Percentiles rank a stretch among this genome's conserved stretches.
Conservation (phyloP, 108 stramenopile genomes). For the Fistulifera pelliculosa region DNA sequence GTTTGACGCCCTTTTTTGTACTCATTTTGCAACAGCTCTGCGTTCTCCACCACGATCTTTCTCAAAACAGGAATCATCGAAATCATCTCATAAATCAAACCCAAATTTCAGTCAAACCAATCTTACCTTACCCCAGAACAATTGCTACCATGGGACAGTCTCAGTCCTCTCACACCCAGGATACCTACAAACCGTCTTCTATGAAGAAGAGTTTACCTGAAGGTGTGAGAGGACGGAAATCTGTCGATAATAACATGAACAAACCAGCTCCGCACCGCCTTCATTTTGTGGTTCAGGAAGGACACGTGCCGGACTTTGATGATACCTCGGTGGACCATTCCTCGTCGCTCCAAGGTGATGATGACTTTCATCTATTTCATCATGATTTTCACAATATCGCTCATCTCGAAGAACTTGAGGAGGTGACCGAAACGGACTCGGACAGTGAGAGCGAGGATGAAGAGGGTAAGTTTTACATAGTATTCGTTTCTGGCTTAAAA, state of each 20-base stretch:
- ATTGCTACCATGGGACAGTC: constrained; percentile 31
- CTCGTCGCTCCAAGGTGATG: constrained; percentile 17
- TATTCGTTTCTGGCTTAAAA: no score
- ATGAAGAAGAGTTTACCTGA: constrained; percentile 15
- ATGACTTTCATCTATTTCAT: constrained; percentile 10
- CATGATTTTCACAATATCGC: constrained; percentile 1
- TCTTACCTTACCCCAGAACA: constrained; percentile 3
- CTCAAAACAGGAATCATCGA: no score
- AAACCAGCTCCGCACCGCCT: constrained; percentile 3
- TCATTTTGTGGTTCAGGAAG: neutral
- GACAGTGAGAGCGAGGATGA: constrained; percentile 21
- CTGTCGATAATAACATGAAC: constrained; percentile 6
- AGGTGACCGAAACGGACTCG: constrained; percentile 6
- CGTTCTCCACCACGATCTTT: no score
- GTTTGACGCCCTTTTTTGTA: no score
- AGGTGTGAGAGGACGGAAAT: constrained; percentile 45
- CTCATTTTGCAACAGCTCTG: no score
- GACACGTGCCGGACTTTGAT: constrained; percentile 1
- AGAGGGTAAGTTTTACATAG: constrained; percentile 16
- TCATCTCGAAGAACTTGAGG: constrained; percentile 10
- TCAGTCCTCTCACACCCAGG: constrained; percentile 37
- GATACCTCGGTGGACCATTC: constrained; percentile 12
- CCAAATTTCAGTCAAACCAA: no score
- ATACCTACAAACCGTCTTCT: constrained; percentile 18
- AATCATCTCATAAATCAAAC: no score